Conservation (phyloP, 768 basidiomycete genomes). For the Hygrocybe punicea region DNA sequence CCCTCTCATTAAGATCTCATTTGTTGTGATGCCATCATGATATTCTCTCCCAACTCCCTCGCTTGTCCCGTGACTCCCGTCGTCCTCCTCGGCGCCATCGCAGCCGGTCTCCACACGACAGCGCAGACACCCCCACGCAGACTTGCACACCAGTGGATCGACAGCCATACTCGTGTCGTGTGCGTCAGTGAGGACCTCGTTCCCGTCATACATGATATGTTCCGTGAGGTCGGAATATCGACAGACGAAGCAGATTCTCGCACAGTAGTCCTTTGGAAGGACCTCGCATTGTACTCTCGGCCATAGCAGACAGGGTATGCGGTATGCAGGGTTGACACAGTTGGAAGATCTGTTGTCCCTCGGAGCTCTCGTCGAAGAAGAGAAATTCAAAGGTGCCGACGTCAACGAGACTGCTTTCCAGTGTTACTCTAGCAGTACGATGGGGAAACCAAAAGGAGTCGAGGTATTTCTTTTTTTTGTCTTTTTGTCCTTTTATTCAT, state of each 20-base stretch:
- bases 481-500: not conserved
- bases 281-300: slow-evolving; percentile 35
- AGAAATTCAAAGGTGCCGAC: slow-evolving; percentile 48
- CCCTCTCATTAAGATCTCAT: slow-evolving; percentile 51
- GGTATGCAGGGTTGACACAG: slow-evolving; percentile 25
- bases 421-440: slow-evolving; percentile 44
- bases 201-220: slow-evolving; percentile 52
- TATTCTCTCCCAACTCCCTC: slow-evolving; percentile 69
- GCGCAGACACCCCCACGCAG: slow-evolving; percentile 64
- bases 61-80: slow-evolving; percentile 50
- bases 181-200: slow-evolving; percentile 65
- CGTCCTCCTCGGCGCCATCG: slow-evolving; percentile 49
- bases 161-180: slow-evolving; percentile 61
- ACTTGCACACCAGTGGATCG: slow-evolving; percentile 65
- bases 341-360: slow-evolving; percentile 48
- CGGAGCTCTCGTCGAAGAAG: slow-evolving; percentile 51
- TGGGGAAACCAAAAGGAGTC: slow-evolving; percentile 72
- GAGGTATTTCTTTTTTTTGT: slow-evolving; percentile 35
- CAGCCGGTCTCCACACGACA: slow-evolving; percentile 71
- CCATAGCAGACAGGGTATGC: slow-evolving; percentile 4
- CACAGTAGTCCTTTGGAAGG: slow-evolving; percentile 55
- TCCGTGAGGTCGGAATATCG: slow-evolving; percentile 48
- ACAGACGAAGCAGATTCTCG: slow-evolving; percentile 48
- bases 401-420: slow-evolving; percentile 60
- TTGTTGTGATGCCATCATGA: slow-evolving; percentile 56